Evolutionary conservation across 202 grass and related monocot species (phyloP), one percentile per base, ranked within the genome.

Genomic region (Panicum virgatum): DNA sequence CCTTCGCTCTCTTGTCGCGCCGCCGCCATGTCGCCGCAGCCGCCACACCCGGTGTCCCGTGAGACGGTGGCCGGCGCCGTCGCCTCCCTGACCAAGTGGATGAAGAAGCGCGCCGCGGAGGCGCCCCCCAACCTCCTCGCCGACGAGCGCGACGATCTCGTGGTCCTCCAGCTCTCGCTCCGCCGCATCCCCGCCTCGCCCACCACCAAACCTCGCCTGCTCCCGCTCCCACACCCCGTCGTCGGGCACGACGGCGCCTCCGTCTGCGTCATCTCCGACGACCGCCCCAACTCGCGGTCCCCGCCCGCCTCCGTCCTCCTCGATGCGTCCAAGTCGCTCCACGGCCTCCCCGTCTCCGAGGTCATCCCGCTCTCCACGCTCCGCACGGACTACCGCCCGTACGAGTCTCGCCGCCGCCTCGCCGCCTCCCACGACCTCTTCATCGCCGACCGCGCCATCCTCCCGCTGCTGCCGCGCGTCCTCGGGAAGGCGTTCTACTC

Each of bases 361-460:
- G 85, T 82, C 77, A 78, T 98, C 50, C 85, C 88, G 1, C 79
- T 96, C 57, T 93, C 92, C 69, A 76, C 89, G 59, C 83, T 99
- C 11, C 86, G 87, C 65, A 85, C 91, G 51, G 96, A 99, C 44
- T 96, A 92, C 62, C 82, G 69, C 14, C 85, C 92, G 0, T 98
- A 86, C 44, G 96, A 98, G 74, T 87, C 92, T 3, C 90, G 96
- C 63, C 88, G 96, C 69, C 85, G 86, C 73, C 87, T 98, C 19
- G 90, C 87, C 7, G 81, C 53, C 12, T 99, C 91, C 39, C 83
- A 99, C 38, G 93, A 99, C 75, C 80, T 99, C 66, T 99, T 99
- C 80, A 45, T 99, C 39, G 96, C 96, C 9, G 93, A 99, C 78
- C 93, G 93, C 67, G 82, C 69, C 74, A 83, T 98, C 32, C 76